Evolutionary conservation across 345 rosid genomes (phyloP), one percentile per base, ranked within the genome.

Genomic region (Populus alba): DNA sequence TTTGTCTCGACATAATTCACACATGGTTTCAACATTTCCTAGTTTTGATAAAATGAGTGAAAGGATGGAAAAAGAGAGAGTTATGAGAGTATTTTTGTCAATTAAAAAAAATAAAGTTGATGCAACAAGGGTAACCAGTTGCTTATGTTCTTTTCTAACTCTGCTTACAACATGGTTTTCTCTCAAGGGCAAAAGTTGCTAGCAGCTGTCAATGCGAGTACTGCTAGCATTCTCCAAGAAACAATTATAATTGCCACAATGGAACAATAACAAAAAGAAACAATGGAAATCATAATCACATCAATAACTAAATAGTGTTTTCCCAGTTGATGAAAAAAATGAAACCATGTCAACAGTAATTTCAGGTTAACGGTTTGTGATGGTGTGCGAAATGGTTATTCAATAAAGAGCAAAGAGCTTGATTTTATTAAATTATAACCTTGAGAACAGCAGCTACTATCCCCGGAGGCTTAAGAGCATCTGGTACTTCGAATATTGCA

Each of bases 391-490:
- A 6, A 6, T 51, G 22, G n/a, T 51, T 17, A 17, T 17, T 51
- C n/a, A 68, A 31, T 16, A 55, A 38, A 33, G 35, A 33, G 35
- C 35, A 33, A 11, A 53, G 18, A 41, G 29, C n/a, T 35, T 43
- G 10, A 70, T 62, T 10, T 2, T 17, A 37, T 7, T 18, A 4
- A 31, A 29, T 31, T 2, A 57, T 27, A 86, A 93, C 99, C 99
- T 95, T 95, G 11, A 95, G 81, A 75, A 93, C 98, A 68, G 83
- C 86, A 80, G 97, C 98, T 74, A 91, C 85, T 12, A 90, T 92
- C 87, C 98, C 97, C 23, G 85, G 86, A 37, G 98, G 97, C 89
- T 91, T 95, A 38, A 97, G 90, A 80, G 88, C 82, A 87, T 95
- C 98, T 13, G 94, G 90, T 74, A 90, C 85, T 84, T 90, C 90